These are phyloP conservation scores for Rostrohypoxylon terebratum DNA, from an alignment of 495 filamentous ascomycete genomes.

Conservation along the genomic window DNA sequence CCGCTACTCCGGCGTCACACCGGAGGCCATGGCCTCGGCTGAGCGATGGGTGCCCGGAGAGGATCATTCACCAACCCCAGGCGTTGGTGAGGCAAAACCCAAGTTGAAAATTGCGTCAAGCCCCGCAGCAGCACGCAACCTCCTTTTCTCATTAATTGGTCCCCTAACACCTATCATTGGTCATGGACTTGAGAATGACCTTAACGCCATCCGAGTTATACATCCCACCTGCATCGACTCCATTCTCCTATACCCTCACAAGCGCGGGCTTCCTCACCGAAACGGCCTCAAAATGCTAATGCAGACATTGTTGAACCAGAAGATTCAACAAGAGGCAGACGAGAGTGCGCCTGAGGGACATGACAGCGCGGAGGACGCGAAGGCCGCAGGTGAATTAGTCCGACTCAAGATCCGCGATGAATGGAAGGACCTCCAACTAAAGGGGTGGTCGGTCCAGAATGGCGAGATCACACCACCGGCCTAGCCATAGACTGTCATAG, in stretches of 20 bases:
- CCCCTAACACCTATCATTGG: slow-evolving; percentile 86
- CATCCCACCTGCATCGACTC: slow-evolving; percentile 91
- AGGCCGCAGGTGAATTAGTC: slow-evolving; percentile 87
- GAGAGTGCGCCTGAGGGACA: slow-evolving; percentile 70
- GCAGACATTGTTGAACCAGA: slow-evolving; percentile 70
- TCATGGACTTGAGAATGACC: slow-evolving; percentile 94
- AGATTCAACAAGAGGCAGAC: slow-evolving; percentile 80
- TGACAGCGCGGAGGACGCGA: slow-evolving; percentile 89
- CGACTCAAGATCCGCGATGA: slow-evolving; percentile 70
- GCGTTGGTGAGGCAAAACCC: slow-evolving; percentile 23
- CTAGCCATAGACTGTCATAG: slow-evolving; percentile 25
- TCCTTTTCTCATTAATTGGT: slow-evolving; percentile 77
- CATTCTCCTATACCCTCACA: slow-evolving; percentile 83
- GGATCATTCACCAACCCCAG: slow-evolving; percentile 26
- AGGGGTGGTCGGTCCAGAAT: slow-evolving; percentile 72
- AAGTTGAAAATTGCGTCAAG: slow-evolving; percentile 75
- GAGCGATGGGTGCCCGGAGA: slow-evolving; percentile 63
- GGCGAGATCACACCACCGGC: slow-evolving; percentile 63
- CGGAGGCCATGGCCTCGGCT: slow-evolving; percentile 77
- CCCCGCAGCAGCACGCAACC: slow-evolving; percentile 74
- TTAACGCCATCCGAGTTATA: slow-evolving; percentile 83
- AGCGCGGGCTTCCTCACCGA: slow-evolving; percentile 77
- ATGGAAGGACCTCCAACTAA: slow-evolving; percentile 70
- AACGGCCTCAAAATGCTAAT: slow-evolving; percentile 78
- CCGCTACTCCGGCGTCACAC: slow-evolving; percentile 84